A percentile compares a stretch with the other conserved stretches of the same genome.
These are phyloP conservation scores for Millerago galiae DNA, from an alignment of 805 yeast species.

Conservation along the genomic window DNA sequence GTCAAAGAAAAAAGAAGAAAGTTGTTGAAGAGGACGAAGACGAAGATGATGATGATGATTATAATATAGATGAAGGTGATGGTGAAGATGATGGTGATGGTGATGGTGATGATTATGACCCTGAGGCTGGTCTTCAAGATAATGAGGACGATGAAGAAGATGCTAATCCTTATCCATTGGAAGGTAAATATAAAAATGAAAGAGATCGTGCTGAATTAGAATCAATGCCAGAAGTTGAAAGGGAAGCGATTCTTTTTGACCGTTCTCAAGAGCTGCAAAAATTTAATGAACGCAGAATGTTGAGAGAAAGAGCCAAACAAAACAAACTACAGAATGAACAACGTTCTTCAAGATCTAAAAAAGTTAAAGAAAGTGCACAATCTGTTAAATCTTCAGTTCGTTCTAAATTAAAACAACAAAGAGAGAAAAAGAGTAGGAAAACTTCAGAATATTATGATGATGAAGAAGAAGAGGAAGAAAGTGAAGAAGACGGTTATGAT, in stretches of 20 bases:
- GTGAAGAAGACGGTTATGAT: constrained; percentile 29
- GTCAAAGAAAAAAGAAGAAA: constrained; percentile 23
- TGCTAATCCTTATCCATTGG: constrained; percentile 83
- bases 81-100: constrained; percentile 34
- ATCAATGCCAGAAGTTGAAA: constrained; percentile 80
- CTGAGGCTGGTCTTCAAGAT: constrained; percentile 30
- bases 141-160: constrained; percentile 34
- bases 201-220: constrained; percentile 61
- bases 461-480: constrained; percentile 44
- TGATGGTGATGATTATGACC: constrained; percentile 37
- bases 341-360: constrained; percentile 28
- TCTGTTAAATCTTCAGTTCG: constrained; percentile 45
- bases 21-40: constrained; percentile 27
- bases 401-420: constrained; percentile 67
- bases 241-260: constrained; percentile 87
- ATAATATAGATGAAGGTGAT: constrained; percentile 28
- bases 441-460: constrained; percentile 23
- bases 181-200: constrained; percentile 84
- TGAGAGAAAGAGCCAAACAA: constrained; percentile 74
- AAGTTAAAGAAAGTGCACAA: constrained; percentile 25
- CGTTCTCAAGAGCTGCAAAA: constrained; percentile 90
- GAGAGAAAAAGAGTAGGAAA: constrained; percentile 54
- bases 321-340: constrained; percentile 32
- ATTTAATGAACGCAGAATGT: constrained; percentile 73
- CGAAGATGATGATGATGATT: constrained; percentile 32